Conservation (phyloP, 2,329 filamentous ascomycete genomes). For the Cladophialophora bantiana region DNA sequence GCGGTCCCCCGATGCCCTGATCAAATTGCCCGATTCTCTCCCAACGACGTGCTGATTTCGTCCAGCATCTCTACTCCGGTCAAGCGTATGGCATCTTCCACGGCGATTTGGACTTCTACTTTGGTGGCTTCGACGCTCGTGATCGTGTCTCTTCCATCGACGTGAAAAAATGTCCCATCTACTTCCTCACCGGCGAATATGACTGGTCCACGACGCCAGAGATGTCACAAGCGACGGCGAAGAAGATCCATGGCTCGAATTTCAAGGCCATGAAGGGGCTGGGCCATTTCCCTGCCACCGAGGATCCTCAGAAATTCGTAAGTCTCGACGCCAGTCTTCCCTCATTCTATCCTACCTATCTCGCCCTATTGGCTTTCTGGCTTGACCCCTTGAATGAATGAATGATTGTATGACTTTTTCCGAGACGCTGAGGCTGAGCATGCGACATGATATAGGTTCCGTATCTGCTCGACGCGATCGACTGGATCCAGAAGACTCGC, state of each 20-base stretch:
- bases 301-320: conserved; percentile 52
- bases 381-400: no score
- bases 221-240: conserved; percentile 55
- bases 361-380: no score
- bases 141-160: conserved; percentile 54
- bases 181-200: conserved; percentile 56
- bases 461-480: conserved; percentile 32
- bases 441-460: conserved; percentile 15
- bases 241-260: conserved; percentile 56
- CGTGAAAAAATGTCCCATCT: conserved; percentile 58
- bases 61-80: conserved; percentile 54
- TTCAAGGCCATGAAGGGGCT: conserved; percentile 55
- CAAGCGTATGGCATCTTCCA: conserved; percentile 62
- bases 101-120: conserved; percentile 61
- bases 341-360: no score
- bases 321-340: background rate
- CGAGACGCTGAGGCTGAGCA: background rate
- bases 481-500: conserved; percentile 33
- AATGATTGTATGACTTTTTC: background rate
- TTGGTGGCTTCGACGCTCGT: conserved; percentile 59
- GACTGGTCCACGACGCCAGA: conserved; percentile 38
- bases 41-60: background rate
- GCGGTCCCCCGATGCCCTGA: background rate
- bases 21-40: background rate
- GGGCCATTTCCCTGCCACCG: conserved; percentile 58